Base-by-base conservation (phyloP, 257 asterid genomes). In the Osmanthus fragrans region DNA sequence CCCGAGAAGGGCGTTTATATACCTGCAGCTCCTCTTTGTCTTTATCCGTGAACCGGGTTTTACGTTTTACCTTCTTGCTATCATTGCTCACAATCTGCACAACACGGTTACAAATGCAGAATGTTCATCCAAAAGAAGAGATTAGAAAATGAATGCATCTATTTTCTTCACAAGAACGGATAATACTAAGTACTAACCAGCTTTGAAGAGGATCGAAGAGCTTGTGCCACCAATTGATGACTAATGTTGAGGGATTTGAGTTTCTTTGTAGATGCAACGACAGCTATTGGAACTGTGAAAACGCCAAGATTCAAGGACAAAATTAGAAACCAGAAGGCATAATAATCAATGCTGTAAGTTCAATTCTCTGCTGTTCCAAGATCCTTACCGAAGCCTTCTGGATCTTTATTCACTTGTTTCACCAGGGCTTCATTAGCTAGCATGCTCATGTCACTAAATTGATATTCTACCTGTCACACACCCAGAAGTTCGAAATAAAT, bases 11-110 rank as follows among this genome's bases (percentile, higher is more conserved):
- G 42, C 11, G 23, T 70, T 6, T 47, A 1, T 56, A 1, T 81
- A 94, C 98, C 94, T 90, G 98, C 80, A 96, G 87, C 75, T 96
- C 99, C 83, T 96, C 97, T 79, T 92, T 96, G 25, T 90, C 98
- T 80, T 85, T 92, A 7, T 96, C 99, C 0, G 94, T 89, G 77
- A 93, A 93, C 34, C 95, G 90, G 3, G 70, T 18, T 76, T 86
- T 93, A 3, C 97, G 90, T 76, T 80, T 90, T 72, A 96, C 97
- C 88, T 85, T 96, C 89, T 90, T 96, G 23, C 94, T 94, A 65
- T 96, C 99, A 73, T 58, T 83, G 91, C 97, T 96, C 33, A 92
- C 97, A 70, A 90, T 82, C 97, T 95, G 30, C 15, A 56, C 8
- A 37, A 21, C 49, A 71, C 6, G 23, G 34, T 23, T 23, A 25